A percentile compares a stretch with the other conserved stretches of the same genome.
Evolutionary conservation across 78 protist genomes (phyloP).

Genomic region (Andalucia godoyi): DNA sequence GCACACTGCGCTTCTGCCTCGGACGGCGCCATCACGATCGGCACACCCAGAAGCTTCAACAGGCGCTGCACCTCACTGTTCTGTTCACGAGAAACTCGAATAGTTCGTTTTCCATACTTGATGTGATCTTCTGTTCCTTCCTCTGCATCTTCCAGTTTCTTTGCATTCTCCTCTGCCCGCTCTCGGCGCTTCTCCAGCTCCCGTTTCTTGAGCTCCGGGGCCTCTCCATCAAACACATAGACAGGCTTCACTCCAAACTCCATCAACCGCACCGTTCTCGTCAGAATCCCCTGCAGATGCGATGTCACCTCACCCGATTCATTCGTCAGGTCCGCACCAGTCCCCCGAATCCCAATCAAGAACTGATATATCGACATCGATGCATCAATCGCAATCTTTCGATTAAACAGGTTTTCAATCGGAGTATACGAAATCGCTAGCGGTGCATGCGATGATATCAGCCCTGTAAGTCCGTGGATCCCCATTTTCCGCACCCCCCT

Average conservation of each 20-base stretch:
- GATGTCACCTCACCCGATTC: slow-evolving; percentile 80
- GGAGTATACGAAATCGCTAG: slow-evolving; percentile 37
- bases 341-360: slow-evolving; percentile 49
- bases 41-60: slow-evolving; percentile 92
- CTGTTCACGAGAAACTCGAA: slow-evolving; percentile 72
- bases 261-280: slow-evolving; percentile 89
- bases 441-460: slow-evolving; percentile 75
- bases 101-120: slow-evolving; percentile 54
- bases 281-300: slow-evolving; percentile 88
- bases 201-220: slow-evolving; percentile 85
- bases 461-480: slow-evolving; percentile 69
- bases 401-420: slow-evolving; percentile 69
- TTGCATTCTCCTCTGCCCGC: slow-evolving; percentile 60
- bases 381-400: slow-evolving; percentile 91
- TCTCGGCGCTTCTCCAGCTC: slow-evolving; percentile 83
- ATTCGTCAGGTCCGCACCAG: slow-evolving; percentile 39
- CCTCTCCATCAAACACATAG: slow-evolving; percentile 96
- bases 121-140: slow-evolving; percentile 64
- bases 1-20: slow-evolving; percentile 99
- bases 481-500: too few relatives aligned
- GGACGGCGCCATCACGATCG: slow-evolving; percentile 80
- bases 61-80: slow-evolving; percentile 79
- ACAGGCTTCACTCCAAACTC: slow-evolving; percentile 91
- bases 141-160: slow-evolving; percentile 63
- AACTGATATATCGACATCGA: slow-evolving; percentile 90